These are phyloP conservation scores for Poa annua DNA, from an alignment of 176 grass and related monocot genomes.

Conservation along the genomic window DNA sequence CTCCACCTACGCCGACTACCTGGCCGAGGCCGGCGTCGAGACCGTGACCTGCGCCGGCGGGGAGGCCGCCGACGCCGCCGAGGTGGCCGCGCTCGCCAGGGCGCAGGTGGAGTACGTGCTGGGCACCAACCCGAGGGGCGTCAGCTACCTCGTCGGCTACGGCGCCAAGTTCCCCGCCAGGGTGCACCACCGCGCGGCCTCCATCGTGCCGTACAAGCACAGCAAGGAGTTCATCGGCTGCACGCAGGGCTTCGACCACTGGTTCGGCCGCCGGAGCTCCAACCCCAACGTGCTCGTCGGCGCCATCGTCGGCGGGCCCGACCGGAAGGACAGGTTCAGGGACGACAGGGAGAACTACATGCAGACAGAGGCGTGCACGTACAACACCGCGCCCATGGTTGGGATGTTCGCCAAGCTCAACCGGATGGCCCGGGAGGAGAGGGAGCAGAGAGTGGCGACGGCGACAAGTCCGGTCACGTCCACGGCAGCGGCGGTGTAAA, in stretches of 20 bases:
- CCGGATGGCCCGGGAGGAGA: slow-evolving; percentile 45
- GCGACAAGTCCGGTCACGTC: not conserved
- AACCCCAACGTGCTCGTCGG: slow-evolving; percentile 63
- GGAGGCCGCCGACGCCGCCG: not conserved
- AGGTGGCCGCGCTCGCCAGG: slow-evolving; percentile 46
- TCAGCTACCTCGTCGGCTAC: slow-evolving; percentile 69
- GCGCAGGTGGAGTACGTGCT: slow-evolving; percentile 65
- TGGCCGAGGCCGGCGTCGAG: slow-evolving; percentile 20
- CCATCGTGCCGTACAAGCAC: slow-evolving; percentile 67
- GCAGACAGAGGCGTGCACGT: slow-evolving; percentile 62
- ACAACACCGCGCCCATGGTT: slow-evolving; percentile 59
- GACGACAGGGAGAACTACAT: slow-evolving; percentile 60
- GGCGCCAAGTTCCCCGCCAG: slow-evolving; percentile 49
- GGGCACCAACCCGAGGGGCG: slow-evolving; percentile 55
- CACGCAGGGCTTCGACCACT: slow-evolving; percentile 66
- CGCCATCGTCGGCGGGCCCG: slow-evolving; percentile 52
- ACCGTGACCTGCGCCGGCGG: slow-evolving; percentile 39
- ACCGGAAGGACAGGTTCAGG: slow-evolving; percentile 51
- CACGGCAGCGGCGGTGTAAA: slow-evolving; percentile 44
- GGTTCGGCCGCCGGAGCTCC: slow-evolving; percentile 48
- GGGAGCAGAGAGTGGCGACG: not conserved
- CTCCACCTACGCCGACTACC: slow-evolving; percentile 53
- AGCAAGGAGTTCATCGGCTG: slow-evolving; percentile 66
- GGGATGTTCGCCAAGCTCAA: slow-evolving; percentile 60
- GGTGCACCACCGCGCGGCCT: slow-evolving; percentile 64